A percentile compares a stretch with the other conserved stretches of the same genome.
These are phyloP conservation scores for Pseudomassariella vexata DNA, from an alignment of 2,329 filamentous ascomycete species.

Conservation along the genomic window DNA sequence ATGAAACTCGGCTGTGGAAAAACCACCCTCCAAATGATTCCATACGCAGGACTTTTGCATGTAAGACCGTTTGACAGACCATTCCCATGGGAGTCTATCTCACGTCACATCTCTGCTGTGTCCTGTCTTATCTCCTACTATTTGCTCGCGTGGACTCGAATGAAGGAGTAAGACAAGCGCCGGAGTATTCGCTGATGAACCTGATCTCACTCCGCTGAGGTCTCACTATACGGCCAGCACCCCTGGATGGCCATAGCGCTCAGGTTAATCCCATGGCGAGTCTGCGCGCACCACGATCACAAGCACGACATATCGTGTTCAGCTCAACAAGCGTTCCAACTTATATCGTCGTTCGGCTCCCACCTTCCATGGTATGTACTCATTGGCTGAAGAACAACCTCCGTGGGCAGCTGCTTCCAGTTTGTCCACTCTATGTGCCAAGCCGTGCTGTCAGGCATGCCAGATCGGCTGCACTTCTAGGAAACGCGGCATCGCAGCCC, in stretches of 20 bases:
- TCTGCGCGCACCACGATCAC: neutral
- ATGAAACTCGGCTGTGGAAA: no score
- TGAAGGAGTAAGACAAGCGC: conserved; percentile 2
- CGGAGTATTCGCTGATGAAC: no score
- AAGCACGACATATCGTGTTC: neutral
- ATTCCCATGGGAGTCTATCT: no score
- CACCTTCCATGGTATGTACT: neutral
- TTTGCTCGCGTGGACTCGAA: conserved; percentile 1
- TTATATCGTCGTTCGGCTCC: neutral
- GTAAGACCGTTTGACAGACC: no score
- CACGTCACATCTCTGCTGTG: neutral
- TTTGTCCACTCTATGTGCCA: neutral
- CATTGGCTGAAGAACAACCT: neutral
- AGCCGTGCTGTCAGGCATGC: no score
- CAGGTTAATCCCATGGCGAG: neutral
- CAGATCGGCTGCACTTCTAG: no score
- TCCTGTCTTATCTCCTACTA: conserved; percentile 1
- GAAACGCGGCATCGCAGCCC: neutral
- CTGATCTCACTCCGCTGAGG: no score
- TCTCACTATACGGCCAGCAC: neutral
- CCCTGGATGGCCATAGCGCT: neutral
- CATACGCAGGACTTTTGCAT: no score
- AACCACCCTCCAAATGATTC: no score
- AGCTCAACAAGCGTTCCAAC: neutral
- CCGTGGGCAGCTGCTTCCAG: neutral